Evolutionary conservation across 2,329 filamentous ascomycete genomes (phyloP).

Genomic region (Penicillium corylophilum): DNA sequence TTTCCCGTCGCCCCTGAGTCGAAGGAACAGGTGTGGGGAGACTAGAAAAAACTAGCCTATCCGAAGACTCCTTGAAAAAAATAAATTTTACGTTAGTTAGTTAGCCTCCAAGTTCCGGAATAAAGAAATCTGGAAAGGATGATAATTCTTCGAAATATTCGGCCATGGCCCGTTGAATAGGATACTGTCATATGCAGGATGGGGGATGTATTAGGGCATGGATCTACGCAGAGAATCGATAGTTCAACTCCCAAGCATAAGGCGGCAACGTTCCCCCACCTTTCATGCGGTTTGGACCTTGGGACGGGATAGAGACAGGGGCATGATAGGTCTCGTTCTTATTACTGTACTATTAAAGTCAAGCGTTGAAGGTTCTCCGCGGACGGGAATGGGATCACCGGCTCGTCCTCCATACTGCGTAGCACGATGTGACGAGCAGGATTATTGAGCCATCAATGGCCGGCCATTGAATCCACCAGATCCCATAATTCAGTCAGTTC

Average conservation of each 20-base stretch:
- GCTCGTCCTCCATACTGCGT: not conserved
- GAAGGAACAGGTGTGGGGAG: conserved; percentile 3
- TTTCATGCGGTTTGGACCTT: conserved; percentile 3
- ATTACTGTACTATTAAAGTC: not conserved
- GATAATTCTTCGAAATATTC: not conserved
- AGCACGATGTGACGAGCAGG: too few relatives aligned
- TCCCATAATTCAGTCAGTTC: not conserved
- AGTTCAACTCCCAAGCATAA: conserved; percentile 1
- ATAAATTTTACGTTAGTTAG: not conserved
- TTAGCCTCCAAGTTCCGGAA: not conserved
- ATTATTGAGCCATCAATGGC: too few relatives aligned
- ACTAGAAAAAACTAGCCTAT: conserved; percentile 1
- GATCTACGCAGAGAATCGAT: not conserved
- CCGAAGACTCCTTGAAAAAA: not conserved
- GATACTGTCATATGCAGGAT: not conserved
- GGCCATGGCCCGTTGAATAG: not conserved
- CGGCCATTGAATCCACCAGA: not conserved
- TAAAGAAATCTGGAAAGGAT: not conserved
- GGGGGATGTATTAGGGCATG: not conserved
- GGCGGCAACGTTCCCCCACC: conserved; percentile 1
- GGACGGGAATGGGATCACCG: not conserved
- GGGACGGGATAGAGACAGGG: conserved; percentile 4
- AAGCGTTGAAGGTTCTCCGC: conserved; percentile 23
- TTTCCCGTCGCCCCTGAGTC: conserved; percentile 8
- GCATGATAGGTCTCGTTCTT: conserved; percentile 10